phyloP scores from a whole-genome alignment of 2,329 filamentous ascomycete genomes.

The Sporothrix curviconia region DNA sequence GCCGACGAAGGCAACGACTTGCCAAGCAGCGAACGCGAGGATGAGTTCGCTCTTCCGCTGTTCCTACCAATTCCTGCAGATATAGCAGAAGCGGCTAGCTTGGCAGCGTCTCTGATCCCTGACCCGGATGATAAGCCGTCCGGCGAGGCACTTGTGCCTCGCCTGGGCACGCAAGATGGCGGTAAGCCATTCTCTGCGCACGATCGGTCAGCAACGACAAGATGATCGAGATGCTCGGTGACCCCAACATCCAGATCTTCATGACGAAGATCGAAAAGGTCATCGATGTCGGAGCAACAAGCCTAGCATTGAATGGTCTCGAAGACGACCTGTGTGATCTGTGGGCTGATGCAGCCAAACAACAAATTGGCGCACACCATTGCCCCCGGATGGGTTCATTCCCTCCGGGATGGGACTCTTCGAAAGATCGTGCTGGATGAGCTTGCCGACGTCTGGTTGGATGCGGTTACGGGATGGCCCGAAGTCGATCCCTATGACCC shows the following conservation, averaged over 20 bases:
- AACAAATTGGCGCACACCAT: background rate
- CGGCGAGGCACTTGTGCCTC: too few species aligned
- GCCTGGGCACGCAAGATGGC: too few species aligned
- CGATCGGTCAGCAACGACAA: background rate
- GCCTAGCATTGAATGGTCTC: background rate
- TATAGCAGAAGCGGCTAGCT: background rate
- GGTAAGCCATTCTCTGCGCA: background rate
- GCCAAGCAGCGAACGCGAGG: background rate
- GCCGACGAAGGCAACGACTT: background rate
- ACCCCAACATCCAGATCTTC: background rate
- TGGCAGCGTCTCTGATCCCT: background rate
- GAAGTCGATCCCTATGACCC: background rate
- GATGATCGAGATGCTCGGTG: background rate
- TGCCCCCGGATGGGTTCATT: background rate
- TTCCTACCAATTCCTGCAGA: background rate
- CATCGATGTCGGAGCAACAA: background rate
- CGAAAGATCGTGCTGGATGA: background rate
- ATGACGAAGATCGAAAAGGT: background rate
- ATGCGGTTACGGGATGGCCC: background rate
- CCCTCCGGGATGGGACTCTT: background rate
- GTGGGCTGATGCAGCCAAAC: background rate
- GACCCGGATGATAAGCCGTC: background rate
- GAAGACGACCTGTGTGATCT: background rate
- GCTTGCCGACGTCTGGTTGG: background rate
- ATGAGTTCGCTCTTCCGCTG: background rate